Conservation (phyloP, 2,329 filamentous ascomycete species). For the Aureobasidium sp. region DNA sequence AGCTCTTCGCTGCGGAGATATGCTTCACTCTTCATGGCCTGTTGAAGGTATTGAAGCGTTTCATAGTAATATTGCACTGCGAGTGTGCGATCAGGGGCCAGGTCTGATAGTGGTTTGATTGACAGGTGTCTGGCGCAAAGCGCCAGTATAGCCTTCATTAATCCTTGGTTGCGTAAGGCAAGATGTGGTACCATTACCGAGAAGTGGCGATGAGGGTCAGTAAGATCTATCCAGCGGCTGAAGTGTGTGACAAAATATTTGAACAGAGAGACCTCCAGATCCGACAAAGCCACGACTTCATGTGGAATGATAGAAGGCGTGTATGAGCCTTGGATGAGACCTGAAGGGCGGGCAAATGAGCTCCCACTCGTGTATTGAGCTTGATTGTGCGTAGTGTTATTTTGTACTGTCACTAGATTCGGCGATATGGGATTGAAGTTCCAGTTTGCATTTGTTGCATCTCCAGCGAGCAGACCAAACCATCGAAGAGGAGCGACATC, state of each 20-base stretch:
- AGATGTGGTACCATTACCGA: slow-evolving; percentile 28
- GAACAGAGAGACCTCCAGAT: slow-evolving; percentile 30
- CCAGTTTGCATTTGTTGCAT: slow-evolving; percentile 27
- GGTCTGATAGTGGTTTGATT: slow-evolving; percentile 25
- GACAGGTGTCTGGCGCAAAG: slow-evolving; percentile 45
- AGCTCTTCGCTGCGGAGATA: slow-evolving; percentile 51
- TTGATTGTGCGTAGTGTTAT: not conserved
- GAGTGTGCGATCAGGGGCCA: slow-evolving; percentile 22
- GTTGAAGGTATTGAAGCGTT: slow-evolving; percentile 52
- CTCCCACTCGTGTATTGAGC: slow-evolving; percentile 3
- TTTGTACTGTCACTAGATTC: not conserved
- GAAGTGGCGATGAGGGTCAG: slow-evolving; percentile 33
- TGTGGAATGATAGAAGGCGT: slow-evolving; percentile 1
- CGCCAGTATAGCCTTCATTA: slow-evolving; percentile 51
- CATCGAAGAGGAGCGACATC: slow-evolving; percentile 42
- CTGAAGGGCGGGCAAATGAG: slow-evolving; percentile 16
- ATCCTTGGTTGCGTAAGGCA: slow-evolving; percentile 45
- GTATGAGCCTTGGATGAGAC: slow-evolving; percentile 10
- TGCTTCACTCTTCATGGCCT: slow-evolving; percentile 48
- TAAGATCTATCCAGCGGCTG: slow-evolving; percentile 35
- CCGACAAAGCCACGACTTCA: slow-evolving; percentile 20
- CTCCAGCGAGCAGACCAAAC: slow-evolving; percentile 42
- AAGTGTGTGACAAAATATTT: slow-evolving; percentile 30
- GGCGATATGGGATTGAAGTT: slow-evolving; percentile 17
- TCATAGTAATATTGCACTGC: slow-evolving; percentile 51